Base-by-base conservation (phyloP, 2,329 filamentous ascomycete genomes). In the Neofusicoccum sp. region DNA sequence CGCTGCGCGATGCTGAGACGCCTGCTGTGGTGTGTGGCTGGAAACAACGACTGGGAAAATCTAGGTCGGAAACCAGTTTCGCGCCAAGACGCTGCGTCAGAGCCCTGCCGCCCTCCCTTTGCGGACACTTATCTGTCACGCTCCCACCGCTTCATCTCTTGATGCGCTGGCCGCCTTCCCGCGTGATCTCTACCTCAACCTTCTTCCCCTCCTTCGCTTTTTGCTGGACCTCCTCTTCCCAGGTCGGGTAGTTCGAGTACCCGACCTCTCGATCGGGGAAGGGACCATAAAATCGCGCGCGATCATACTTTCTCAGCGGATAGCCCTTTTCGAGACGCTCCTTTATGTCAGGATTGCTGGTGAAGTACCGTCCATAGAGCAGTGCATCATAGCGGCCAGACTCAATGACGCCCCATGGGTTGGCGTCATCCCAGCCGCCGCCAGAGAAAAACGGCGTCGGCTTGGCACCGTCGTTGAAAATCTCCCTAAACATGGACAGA, bases 401-500 rank as follows among this genome's bases (percentile, higher is more conserved):
- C 62, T 82, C 80, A 9, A 84, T 66, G 41, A 81, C 76, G 1
- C 78, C 80, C 73, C 77, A 81, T 0, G 75, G 76, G 63, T 83
- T 85, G 38, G 73, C 73, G 43, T 83, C 75, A 56, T 81, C 74
- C 70, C 80, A 86, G 0, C 83, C 83, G 5, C 83, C 83, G 0
- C 80, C 82, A 0, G 82, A 79, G 63, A 86, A 78, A 70, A 86
- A 83, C 0, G 82, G 82, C 0, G 82, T 82, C 11, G 58, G 48
- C 40, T 53, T 61, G 30, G 58, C 16, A 7, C 38, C 58, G 5
- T 73, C 70, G 2, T 77, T 78, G 56, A 84, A 80, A 62, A 85
- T 84, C 9, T 76, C 64, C 20, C 81, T 78, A 66, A 84, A 83
- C 2, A 72, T 60, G 6, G 75, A 74, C 1, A 84, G 73, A 44